These are phyloP conservation scores for Mycena haematopus DNA, from an alignment of 768 basidiomycete genomes.

Conservation along the genomic window DNA sequence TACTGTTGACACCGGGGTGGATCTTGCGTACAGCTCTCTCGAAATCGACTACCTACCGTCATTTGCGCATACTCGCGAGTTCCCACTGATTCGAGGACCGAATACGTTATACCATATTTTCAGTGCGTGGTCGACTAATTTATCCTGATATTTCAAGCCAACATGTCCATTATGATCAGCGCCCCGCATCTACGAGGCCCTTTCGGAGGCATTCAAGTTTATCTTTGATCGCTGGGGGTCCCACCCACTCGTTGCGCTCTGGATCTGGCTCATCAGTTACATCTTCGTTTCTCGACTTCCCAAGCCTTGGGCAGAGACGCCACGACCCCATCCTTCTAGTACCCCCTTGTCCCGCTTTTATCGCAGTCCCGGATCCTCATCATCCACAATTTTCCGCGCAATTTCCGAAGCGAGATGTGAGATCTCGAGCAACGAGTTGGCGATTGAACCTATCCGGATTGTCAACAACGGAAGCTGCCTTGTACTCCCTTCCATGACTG, in stretches of 20 bases:
- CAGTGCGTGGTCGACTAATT: too few species aligned
- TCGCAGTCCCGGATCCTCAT: background rate
- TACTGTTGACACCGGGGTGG: slow-evolving; percentile 15
- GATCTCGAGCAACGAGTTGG: background rate
- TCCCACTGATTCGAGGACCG: slow-evolving; percentile 42
- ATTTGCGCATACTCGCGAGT: slow-evolving; percentile 14
- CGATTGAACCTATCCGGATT: background rate
- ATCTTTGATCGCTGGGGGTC: too few species aligned
- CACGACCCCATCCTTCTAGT: background rate
- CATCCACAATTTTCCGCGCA: background rate
- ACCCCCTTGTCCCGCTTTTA: background rate
- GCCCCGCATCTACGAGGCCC: background rate
- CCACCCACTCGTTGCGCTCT: too few species aligned
- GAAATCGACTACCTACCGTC: slow-evolving; percentile 27
- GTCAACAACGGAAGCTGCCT: background rate
- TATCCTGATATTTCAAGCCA: too few species aligned
- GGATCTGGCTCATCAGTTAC: too few species aligned
- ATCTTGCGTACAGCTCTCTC: slow-evolving; percentile 1
- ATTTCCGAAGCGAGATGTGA: slow-evolving; percentile 21
- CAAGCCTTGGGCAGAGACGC: background rate
- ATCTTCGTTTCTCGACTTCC: too few species aligned
- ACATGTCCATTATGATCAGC: too few species aligned
- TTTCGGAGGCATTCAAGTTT: background rate
- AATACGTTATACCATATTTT: slow-evolving; percentile 22
- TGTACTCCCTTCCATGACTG: slow-evolving; percentile 7